phyloP scores from a whole-genome alignment of 345 rosid species.

The Nasturtium officinale region DNA sequence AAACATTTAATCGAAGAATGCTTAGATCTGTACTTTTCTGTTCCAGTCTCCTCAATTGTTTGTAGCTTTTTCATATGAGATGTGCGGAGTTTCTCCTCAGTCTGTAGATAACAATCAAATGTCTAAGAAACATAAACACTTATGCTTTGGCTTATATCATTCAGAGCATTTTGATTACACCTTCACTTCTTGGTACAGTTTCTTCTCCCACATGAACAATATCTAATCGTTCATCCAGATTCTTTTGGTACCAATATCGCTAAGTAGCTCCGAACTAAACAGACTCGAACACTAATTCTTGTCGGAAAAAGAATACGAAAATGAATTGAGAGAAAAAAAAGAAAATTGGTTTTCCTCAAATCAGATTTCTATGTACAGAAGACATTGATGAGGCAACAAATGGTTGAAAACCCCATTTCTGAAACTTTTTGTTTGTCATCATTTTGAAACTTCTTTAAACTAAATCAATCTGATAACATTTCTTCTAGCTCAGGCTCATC shows the following conservation, averaged over 20 bases:
- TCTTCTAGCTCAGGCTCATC: conserved; percentile 88
- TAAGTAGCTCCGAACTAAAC: conserved; percentile 15
- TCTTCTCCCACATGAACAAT: conserved; percentile 83
- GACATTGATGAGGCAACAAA: conserved; percentile 24
- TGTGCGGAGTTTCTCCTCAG: conserved; percentile 66
- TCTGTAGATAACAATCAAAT: conserved; percentile 42
- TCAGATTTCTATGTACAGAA: conserved; percentile 37
- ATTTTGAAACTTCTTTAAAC: background rate
- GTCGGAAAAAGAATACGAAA: conserved; percentile 25
- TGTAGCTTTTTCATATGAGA: conserved; percentile 51
- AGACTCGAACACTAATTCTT: conserved; percentile 15
- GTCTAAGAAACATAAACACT: background rate
- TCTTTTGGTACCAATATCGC: background rate
- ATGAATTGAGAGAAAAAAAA: conserved; percentile 4
- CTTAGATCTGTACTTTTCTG: conserved; percentile 49
- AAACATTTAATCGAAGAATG: conserved; percentile 45
- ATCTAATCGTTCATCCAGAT: conserved; percentile 19
- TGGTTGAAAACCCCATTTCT: background rate
- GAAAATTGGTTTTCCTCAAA: background rate
- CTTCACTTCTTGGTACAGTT: conserved; percentile 76
- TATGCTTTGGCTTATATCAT: background rate
- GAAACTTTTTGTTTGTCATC: background rate
- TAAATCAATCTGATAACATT: conserved; percentile 69
- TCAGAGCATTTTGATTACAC: conserved; percentile 34
- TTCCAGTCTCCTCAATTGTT: conserved; percentile 51